A percentile compares a stretch with the other conserved stretches of the same genome.
Conservation (phyloP, 805 yeast genomes). For the Grigorovia yakushimaensis region DNA sequence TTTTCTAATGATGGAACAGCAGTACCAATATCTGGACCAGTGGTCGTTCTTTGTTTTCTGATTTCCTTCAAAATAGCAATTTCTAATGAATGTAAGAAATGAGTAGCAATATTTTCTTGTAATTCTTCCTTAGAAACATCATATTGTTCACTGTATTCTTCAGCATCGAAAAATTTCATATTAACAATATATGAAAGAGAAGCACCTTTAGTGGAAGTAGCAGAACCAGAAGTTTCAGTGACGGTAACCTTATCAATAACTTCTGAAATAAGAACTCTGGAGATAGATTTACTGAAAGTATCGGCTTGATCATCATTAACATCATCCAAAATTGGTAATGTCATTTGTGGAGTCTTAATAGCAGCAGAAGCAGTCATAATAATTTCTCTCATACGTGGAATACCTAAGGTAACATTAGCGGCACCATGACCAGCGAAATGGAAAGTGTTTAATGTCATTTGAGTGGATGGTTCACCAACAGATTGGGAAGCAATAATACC, state of each 20-base stretch:
- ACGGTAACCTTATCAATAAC: slow-evolving; percentile 78
- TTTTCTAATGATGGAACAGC: slow-evolving; percentile 53
- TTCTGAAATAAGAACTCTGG: slow-evolving; percentile 77
- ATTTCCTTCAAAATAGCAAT: slow-evolving; percentile 67
- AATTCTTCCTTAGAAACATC: slow-evolving; percentile 76
- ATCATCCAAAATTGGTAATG: slow-evolving; percentile 71
- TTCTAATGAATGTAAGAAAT: slow-evolving; percentile 66
- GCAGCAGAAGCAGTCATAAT: slow-evolving; percentile 97
- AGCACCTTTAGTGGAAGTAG: slow-evolving; percentile 35
- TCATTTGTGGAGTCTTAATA: slow-evolving; percentile 98
- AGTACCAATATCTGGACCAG: slow-evolving; percentile 56
- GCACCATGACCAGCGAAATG: slow-evolving; percentile 99
- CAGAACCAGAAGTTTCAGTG: slow-evolving; percentile 74
- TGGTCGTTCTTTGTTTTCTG: slow-evolving; percentile 60
- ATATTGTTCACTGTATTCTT: slow-evolving; percentile 79
- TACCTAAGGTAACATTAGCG: slow-evolving; percentile 97
- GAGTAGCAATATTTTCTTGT: slow-evolving; percentile 53
- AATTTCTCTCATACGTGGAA: slow-evolving; percentile 99
- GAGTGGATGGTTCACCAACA: slow-evolving; percentile 98
- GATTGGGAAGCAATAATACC: slow-evolving; percentile 98
- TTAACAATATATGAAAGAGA: slow-evolving; percentile 68
- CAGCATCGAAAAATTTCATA: slow-evolving; percentile 61
- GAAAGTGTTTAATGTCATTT: slow-evolving; percentile 95
- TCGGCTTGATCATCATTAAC: slow-evolving; percentile 84
- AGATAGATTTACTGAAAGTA: slow-evolving; percentile 83